These are phyloP conservation scores for Syncephalastrum contaminatum DNA, from an alignment of 371 early-diverging fungal genomes.

Conservation along the genomic window DNA sequence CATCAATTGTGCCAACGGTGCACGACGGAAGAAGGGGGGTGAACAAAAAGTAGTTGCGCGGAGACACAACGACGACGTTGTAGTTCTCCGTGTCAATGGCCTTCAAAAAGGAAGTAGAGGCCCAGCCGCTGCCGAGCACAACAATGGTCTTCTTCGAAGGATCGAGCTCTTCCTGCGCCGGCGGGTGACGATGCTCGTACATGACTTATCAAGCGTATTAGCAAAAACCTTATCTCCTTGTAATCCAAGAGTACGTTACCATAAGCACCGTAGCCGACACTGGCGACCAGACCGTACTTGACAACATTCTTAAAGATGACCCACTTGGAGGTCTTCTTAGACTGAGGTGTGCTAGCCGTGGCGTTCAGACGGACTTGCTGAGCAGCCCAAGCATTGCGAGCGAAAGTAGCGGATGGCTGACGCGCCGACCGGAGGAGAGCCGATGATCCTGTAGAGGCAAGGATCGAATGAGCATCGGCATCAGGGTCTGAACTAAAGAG, in stretches of 20 bases:
- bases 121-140: conserved; percentile 88
- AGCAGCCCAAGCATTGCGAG: too few relatives aligned
- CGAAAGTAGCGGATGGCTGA: too few relatives aligned
- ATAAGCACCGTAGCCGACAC: conserved; percentile 35
- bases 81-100: conserved; percentile 72
- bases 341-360: conserved; percentile 2
- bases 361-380: conserved; percentile 12
- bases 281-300: conserved; percentile 39
- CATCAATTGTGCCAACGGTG: conserved; percentile 85
- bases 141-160: conserved; percentile 79
- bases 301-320: conserved; percentile 29
- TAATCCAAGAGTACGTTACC: conserved; percentile 24
- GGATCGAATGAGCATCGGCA: too few relatives aligned
- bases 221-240: not conserved
- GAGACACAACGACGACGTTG: conserved; percentile 83
- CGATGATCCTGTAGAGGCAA: too few relatives aligned
- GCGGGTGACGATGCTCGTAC: conserved; percentile 65
- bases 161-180: conserved; percentile 67
- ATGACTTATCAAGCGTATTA: conserved; percentile 27
- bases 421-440: too few relatives aligned
- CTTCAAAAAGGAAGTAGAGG: conserved; percentile 78
- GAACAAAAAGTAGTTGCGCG: conserved; percentile 92
- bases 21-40: conserved; percentile 88
- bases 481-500: too few relatives aligned
- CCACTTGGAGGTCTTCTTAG: conserved; percentile 26